A percentile compares a stretch with the other conserved stretches of the same genome.
These are phyloP conservation scores for Anthostomella pinea DNA, from an alignment of 2,329 filamentous ascomycete genomes.

Conservation along the genomic window DNA sequence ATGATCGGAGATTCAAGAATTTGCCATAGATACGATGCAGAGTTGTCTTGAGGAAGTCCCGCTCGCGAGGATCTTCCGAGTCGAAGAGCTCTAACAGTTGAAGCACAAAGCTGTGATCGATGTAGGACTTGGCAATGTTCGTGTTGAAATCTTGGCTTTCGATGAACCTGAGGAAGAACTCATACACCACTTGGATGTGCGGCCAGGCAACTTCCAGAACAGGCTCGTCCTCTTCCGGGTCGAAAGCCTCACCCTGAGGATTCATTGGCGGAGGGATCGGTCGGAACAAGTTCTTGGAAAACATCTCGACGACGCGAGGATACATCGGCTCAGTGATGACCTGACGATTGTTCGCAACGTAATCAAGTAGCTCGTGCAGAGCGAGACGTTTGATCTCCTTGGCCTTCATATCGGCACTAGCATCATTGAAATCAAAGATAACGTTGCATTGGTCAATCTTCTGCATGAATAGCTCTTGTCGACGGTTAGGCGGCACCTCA, in stretches of 20 bases:
- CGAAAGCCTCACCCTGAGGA: constrained; percentile 95
- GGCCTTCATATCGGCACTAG: constrained; percentile 97
- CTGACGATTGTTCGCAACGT: constrained; percentile 96
- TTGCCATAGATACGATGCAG: constrained; percentile 98
- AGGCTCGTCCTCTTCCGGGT: constrained; percentile 97
- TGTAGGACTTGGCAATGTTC: constrained; percentile 98
- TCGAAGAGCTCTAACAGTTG: constrained; percentile 97
- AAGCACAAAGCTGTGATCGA: constrained; percentile 96
- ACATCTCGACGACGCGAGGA: constrained; percentile 97
- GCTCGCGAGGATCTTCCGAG: constrained; percentile 93
- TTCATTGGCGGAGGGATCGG: constrained; percentile 97
- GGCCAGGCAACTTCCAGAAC: constrained; percentile 98
- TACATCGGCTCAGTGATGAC: constrained; percentile 99
- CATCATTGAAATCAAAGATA: constrained; percentile 99
- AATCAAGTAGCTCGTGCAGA: constrained; percentile 92
- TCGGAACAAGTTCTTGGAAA: constrained; percentile 95
- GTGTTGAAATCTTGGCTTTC: constrained; percentile 99
- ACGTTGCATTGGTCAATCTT: constrained; percentile 99
- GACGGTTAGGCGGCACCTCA: constrained; percentile 89
- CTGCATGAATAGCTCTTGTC: constrained; percentile 98
- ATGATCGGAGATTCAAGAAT: constrained; percentile 95
- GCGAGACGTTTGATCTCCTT: constrained; percentile 99
- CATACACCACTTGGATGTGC: constrained; percentile 98
- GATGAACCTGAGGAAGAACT: constrained; percentile 98
- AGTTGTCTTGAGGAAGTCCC: constrained; percentile 97